phyloP scores from a whole-genome alignment of 306 rosid genomes.

The Quercus suber region DNA sequence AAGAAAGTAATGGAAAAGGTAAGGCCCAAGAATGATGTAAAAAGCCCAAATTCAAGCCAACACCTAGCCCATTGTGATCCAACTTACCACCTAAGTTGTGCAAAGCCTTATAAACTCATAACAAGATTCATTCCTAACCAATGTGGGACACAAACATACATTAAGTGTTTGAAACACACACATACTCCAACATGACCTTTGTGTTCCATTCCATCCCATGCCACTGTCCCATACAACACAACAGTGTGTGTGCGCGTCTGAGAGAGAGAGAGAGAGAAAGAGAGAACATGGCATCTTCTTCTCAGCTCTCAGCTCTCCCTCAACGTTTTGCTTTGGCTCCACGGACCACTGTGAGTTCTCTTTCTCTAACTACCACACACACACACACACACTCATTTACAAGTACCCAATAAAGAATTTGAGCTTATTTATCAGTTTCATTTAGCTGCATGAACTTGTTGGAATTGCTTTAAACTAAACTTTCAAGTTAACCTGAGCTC shows the following conservation, averaged over 20 bases:
- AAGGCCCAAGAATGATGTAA: too few species aligned
- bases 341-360: slow-evolving; percentile 24
- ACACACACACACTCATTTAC: background rate
- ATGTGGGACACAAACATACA: too few species aligned
- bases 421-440: background rate
- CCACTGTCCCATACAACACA: background rate
- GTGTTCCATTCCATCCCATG: too few species aligned
- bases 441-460: background rate
- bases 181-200: background rate
- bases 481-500: background rate
- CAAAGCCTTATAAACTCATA: too few species aligned
- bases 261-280: slow-evolving; percentile 4
- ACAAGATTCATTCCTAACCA: too few species aligned
- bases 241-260: background rate
- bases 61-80: too few species aligned
- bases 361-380: background rate
- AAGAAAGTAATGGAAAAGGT: too few species aligned
- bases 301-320: slow-evolving; percentile 48
- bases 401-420: background rate
- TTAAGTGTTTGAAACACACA: too few species aligned
- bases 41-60: too few species aligned
- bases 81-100: too few species aligned
- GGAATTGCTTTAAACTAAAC: background rate
- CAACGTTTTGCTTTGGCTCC: slow-evolving; percentile 26
- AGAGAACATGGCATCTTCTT: slow-evolving; percentile 41